These are phyloP conservation scores for Lagenaria siceraria DNA, from an alignment of 306 rosid genomes.

Conservation along the genomic window DNA sequence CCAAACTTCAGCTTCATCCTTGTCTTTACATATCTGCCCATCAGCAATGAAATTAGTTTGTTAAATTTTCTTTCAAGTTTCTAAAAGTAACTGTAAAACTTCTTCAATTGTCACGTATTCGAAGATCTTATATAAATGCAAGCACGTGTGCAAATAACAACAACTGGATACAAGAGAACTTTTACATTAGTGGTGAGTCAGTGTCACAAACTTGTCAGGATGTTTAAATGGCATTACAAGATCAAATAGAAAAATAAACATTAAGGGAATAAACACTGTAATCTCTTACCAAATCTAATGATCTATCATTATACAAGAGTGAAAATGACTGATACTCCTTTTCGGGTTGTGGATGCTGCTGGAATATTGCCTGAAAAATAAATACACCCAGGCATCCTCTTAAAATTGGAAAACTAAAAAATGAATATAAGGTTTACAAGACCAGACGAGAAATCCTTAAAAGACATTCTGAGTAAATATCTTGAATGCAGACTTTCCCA, in stretches of 20 bases:
- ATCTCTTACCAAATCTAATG: slow-evolving; percentile 86
- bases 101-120: background rate
- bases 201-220: background rate
- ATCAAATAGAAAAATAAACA: background rate
- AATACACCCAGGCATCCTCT: slow-evolving; percentile 13
- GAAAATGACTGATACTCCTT: slow-evolving; percentile 99
- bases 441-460: slow-evolving; percentile 1
- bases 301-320: slow-evolving; percentile 64
- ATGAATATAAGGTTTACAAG: slow-evolving; percentile 3
- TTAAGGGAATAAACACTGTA: slow-evolving; percentile 5
- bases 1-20: slow-evolving; percentile 98
- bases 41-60: background rate
- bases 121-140: background rate
- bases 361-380: slow-evolving; percentile 74
- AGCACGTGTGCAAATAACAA: background rate
- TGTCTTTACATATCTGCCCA: slow-evolving; percentile 93
- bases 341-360: slow-evolving; percentile 92
- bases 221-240: background rate
- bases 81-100: background rate
- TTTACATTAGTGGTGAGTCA: background rate
- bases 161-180: background rate
- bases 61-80: background rate
- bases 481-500: background rate
- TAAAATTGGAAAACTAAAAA: slow-evolving; percentile 14
- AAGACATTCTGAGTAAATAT: slow-evolving; percentile 3